Evolutionary conservation across 2,329 filamentous ascomycete species (phyloP), one percentile per base, ranked within the genome.

Genomic region (Aaosphaeria arxii): DNA sequence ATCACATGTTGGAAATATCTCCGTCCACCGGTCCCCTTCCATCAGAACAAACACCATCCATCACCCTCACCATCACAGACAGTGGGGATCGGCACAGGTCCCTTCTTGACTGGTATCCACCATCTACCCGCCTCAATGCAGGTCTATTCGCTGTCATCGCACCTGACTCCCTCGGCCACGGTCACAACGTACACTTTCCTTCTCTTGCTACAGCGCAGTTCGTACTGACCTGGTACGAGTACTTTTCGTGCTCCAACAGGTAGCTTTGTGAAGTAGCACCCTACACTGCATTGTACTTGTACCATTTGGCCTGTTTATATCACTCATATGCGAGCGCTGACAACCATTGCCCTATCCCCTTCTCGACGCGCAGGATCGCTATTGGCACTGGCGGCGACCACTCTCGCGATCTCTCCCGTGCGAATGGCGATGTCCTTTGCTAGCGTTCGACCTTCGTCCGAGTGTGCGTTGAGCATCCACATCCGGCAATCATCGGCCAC

Each of bases 371-470:
- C 50, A 47, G 33, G 50, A 47, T 40, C 45, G 17, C 17, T 24
- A 24, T 24, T 24, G 17, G 17, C 17, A 24, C 17, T 24, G 17
- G 17, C 50, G 46, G 52, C 51, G 30, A 63, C 48, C 35, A 57
- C 55, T 31, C 50, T 52, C 45, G 66, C 63, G 42, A 70, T 58
- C 49, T 68, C 62, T 33, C 66, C 65, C 24, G 66, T 64, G 40
- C 58, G 58, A 44, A 64, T 44, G 38, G 65, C 62, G 48, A 70
- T 55, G 44, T 70, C 66, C 53, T 65, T 69, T 43, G 65, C 63
- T 53, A 70, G 54, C 49, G 64, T 62, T 7, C 64, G 63, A 7
- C 65, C 66, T 13, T 59, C 63, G 7, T 66, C 62, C 1, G 62
- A 63, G 42, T 61, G 57, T 11, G 63, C 61, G 13, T 62, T 62